Evolutionary conservation across 2,329 filamentous ascomycete species (phyloP).

Genomic region (Epichloe brachyelytri): DNA sequence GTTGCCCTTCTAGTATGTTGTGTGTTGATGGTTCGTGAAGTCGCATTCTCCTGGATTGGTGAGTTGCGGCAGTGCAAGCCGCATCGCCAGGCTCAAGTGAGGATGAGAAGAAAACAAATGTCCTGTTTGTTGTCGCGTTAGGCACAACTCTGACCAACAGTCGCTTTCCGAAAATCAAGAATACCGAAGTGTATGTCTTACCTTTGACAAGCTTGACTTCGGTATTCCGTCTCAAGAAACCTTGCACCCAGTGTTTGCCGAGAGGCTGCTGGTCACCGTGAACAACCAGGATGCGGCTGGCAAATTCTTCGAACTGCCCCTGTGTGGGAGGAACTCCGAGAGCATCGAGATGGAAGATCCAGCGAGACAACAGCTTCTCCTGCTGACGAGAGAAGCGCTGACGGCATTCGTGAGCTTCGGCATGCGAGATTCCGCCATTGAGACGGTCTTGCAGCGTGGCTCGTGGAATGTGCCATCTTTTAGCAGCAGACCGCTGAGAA

Average conservation of each 20-base stretch:
- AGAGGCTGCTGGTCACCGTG: constrained; percentile 7
- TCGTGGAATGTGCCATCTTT: constrained; percentile 7
- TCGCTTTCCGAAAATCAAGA: background rate
- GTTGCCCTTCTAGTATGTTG: constrained; percentile 1
- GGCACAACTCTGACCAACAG: background rate
- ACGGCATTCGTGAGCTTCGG: constrained; percentile 8
- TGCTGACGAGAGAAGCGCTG: constrained; percentile 8
- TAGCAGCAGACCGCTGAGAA: constrained; percentile 7
- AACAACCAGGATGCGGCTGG: constrained; percentile 6
- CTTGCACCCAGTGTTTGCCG: constrained; percentile 8
- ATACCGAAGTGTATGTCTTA: constrained; percentile 1
- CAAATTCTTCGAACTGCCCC: constrained; percentile 7
- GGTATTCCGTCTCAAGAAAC: constrained; percentile 7
- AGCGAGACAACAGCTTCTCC: constrained; percentile 7
- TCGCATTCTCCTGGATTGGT: constrained; percentile 6
- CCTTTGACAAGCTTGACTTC: constrained; percentile 8
- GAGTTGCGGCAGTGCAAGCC: constrained; percentile 2
- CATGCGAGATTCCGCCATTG: constrained; percentile 8
- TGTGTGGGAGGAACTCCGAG: constrained; percentile 7
- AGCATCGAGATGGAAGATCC: constrained; percentile 6
- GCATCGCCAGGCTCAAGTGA: constrained; percentile 3
- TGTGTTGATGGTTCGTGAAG: constrained; percentile 5
- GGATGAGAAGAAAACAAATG: constrained; percentile 5
- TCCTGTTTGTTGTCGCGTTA: constrained; percentile 1
- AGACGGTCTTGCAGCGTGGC: constrained; percentile 8